Percentiles rank a stretch among this genome's conserved stretches.
Conservation (phyloP, 2,329 filamentous ascomycete species). For the Aspergillus jensenii region DNA sequence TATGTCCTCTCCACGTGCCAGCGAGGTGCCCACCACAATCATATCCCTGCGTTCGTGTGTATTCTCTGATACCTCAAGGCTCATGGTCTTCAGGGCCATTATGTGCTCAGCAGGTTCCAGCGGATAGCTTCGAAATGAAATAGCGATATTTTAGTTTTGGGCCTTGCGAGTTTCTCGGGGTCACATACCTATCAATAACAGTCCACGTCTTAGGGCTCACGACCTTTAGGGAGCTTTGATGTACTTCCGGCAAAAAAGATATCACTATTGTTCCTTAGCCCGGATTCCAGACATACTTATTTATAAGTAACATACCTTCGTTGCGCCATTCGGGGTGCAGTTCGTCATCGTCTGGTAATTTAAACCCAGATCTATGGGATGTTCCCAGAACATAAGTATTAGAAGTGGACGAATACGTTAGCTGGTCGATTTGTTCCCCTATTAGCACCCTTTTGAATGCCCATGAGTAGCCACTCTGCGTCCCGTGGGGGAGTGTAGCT, state of each 20-base stretch:
- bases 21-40: constrained; percentile 79
- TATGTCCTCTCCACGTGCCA: constrained; percentile 86
- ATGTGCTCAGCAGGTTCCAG: constrained; percentile 75
- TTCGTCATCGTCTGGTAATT: constrained; percentile 82
- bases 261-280: constrained; percentile 41
- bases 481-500: constrained; percentile 66
- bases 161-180: not conserved
- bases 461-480: constrained; percentile 74
- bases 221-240: constrained; percentile 73
- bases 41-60: constrained; percentile 83
- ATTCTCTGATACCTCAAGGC: constrained; percentile 85
- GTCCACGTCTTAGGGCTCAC: constrained; percentile 75
- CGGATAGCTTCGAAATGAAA: constrained; percentile 47
- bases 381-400: constrained; percentile 76
- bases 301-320: constrained; percentile 53
- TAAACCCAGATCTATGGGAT: constrained; percentile 67
- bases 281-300: constrained; percentile 1
- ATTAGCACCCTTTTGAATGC: constrained; percentile 70
- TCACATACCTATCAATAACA: constrained; percentile 66
- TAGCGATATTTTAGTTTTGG: constrained; percentile 9
- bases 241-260: constrained; percentile 63
- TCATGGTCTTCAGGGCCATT: constrained; percentile 78
- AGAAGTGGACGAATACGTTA: constrained; percentile 75
- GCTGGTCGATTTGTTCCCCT: constrained; percentile 66
- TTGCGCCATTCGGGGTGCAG: constrained; percentile 76